Evolutionary conservation across 768 basidiomycete genomes (phyloP).

Genomic region (Strobilomyces confusus): DNA sequence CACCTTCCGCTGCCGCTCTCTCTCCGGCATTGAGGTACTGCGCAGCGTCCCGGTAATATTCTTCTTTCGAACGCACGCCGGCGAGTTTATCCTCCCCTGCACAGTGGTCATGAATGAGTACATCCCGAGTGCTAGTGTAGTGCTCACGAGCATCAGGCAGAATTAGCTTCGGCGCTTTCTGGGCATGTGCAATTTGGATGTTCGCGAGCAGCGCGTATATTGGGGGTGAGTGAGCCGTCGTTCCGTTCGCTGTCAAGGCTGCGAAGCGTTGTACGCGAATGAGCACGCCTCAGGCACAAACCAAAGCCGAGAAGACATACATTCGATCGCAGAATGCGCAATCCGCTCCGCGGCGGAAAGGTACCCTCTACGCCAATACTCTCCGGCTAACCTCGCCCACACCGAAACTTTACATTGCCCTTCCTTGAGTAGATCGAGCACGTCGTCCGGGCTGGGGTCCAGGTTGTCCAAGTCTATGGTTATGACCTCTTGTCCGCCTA

Average conservation of each 20-base stretch:
- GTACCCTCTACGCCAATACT: conserved; percentile 82
- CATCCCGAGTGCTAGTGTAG: background rate
- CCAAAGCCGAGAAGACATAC: conserved; percentile 42
- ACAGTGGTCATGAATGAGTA: background rate
- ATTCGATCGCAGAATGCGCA: conserved; percentile 58
- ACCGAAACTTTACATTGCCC: conserved; percentile 68
- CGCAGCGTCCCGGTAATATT: conserved; percentile 67
- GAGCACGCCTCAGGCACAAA: background rate
- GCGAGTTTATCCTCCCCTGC: conserved; percentile 64
- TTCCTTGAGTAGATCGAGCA: conserved; percentile 67
- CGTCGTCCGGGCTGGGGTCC: conserved; percentile 72
- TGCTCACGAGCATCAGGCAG: conserved; percentile 68
- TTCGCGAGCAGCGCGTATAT: conserved; percentile 83
- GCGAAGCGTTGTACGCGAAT: background rate
- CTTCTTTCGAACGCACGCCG: conserved; percentile 59
- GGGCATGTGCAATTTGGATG: conserved; percentile 74
- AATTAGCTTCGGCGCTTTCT: conserved; percentile 78
- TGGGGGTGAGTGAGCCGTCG: conserved; percentile 54
- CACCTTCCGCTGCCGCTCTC: conserved; percentile 51
- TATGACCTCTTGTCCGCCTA: conserved; percentile 80
- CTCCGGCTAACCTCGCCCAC: conserved; percentile 81
- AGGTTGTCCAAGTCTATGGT: conserved; percentile 87
- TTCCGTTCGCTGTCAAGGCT: conserved; percentile 53
- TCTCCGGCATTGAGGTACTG: conserved; percentile 61
- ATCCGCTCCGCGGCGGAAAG: conserved; percentile 76